Conservation (phyloP, 2,329 filamentous ascomycete genomes). For the Anthostomella pinea region DNA sequence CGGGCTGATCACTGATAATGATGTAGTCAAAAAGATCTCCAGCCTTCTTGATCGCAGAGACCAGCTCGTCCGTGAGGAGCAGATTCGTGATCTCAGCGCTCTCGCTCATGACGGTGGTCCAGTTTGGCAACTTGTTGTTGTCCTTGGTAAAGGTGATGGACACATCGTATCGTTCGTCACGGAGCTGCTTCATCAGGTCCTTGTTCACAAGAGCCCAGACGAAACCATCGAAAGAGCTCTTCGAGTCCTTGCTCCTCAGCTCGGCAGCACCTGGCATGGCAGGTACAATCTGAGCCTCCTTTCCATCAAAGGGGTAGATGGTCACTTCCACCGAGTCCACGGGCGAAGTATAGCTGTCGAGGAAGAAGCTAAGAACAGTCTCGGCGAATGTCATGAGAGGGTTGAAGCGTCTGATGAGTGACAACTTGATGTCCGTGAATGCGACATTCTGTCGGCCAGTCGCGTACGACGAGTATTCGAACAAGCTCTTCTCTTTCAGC, state of each 20-base stretch:
- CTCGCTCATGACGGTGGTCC: conserved; percentile 95
- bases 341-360: conserved; percentile 70
- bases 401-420: conserved; percentile 83
- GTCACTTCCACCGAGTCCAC: conserved; percentile 73
- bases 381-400: conserved; percentile 64
- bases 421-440: conserved; percentile 82
- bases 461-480: conserved; percentile 84
- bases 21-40: conserved; percentile 83
- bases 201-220: conserved; percentile 97
- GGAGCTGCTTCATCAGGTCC: conserved; percentile 82
- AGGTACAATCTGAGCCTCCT: conserved; percentile 76
- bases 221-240: conserved; percentile 80
- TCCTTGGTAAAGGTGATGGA: conserved; percentile 94
- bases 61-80: conserved; percentile 82
- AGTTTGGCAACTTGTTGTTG: conserved; percentile 80
- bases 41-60: conserved; percentile 72
- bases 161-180: conserved; percentile 91
- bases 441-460: conserved; percentile 91
- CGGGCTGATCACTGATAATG: conserved; percentile 84
- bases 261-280: conserved; percentile 58
- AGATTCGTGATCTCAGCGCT: conserved; percentile 90
- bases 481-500: conserved; percentile 82
- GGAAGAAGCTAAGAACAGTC: conserved; percentile 67
- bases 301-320: conserved; percentile 88
- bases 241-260: conserved; percentile 53